phyloP scores from a whole-genome alignment of 805 yeast species.

The Candida germanica region DNA sequence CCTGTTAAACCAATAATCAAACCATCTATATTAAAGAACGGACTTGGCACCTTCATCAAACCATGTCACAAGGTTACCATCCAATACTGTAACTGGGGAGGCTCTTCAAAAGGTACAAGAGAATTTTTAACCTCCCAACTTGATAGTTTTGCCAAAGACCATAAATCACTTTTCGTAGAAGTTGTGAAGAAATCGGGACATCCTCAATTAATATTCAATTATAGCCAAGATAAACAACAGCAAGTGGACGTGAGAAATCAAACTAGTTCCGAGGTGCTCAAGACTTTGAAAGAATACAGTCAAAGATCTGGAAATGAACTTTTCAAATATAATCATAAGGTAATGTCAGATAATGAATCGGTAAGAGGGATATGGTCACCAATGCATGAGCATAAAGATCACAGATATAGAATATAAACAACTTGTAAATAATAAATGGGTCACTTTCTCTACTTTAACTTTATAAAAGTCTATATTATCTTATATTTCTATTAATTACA shows the following conservation, averaged over 20 bases:
- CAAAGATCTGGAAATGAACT: slow-evolving; percentile 69
- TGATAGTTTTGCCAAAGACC: slow-evolving; percentile 53
- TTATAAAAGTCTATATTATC: no score
- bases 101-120: slow-evolving; percentile 83
- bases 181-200: slow-evolving; percentile 75
- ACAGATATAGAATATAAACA: slow-evolving; percentile 36
- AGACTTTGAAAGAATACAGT: slow-evolving; percentile 60
- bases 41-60: slow-evolving; percentile 67
- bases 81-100: slow-evolving; percentile 94
- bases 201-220: slow-evolving; percentile 55
- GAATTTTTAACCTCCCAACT: slow-evolving; percentile 57
- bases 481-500: not conserved
- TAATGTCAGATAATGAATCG: slow-evolving; percentile 72
- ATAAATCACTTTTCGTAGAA: slow-evolving; percentile 71
- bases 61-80: slow-evolving; percentile 76
- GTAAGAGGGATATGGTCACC: slow-evolving; percentile 99
- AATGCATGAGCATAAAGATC: slow-evolving; percentile 58
- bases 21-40: slow-evolving; percentile 65
- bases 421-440: slow-evolving; percentile 16
- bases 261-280: slow-evolving; percentile 56
- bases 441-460: no score
- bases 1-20: slow-evolving; percentile 61
- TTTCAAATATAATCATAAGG: slow-evolving; percentile 66
- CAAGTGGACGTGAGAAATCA: slow-evolving; percentile 77
- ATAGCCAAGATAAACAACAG: slow-evolving; percentile 25